Evolutionary conservation across 768 basidiomycete species (phyloP), one percentile per base, ranked within the genome.

Genomic region (Panellus pusillus): DNA sequence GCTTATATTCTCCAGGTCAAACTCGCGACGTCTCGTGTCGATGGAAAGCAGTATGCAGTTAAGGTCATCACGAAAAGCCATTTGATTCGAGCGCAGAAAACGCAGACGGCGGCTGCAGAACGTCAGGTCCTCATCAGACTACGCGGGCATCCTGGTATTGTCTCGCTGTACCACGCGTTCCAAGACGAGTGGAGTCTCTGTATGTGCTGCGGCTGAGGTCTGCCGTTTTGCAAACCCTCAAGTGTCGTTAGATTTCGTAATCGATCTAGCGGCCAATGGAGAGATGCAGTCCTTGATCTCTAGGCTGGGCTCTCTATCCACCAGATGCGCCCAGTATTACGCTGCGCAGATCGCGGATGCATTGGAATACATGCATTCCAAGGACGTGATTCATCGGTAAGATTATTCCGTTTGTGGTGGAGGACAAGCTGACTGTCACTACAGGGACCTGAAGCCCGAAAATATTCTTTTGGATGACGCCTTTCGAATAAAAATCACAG

Each of bases 401-500:
- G 71, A 18, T 1, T 24, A 24, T 24, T 6, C 37, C 42, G 27
- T 9, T 50, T 48, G 20, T 31, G 31, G 45, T 54, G 38, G 50
- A 50, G 54, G 40, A 2, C 41, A 41, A 28, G 13, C 31, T 54
- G n/a, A 60, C 27, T 28, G 13, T 29, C 14, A n/a, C 4, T 44
- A 13, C 67, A 86, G 85, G 51, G 89, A 91, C 65, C 76, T 91
- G 29, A 91, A 91, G 67, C 89, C 89, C 9, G 89, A 90, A 70
- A 98, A 98, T 67, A 77, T 98, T 28, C 77, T 99, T 9, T 77
- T 99, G n/a, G 93, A 96, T 61, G 80, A 80, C 32, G 80, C 85
- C 14, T 90, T 87, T 72, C 84, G 93, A 49, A 83, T 97, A 66
- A 96, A 93, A 69, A 81, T 99, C n/a, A 91, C 93, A 14, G 97